These are phyloP conservation scores for Fusarium palustre DNA, from an alignment of 2,329 filamentous ascomycete species.

Conservation along the genomic window DNA sequence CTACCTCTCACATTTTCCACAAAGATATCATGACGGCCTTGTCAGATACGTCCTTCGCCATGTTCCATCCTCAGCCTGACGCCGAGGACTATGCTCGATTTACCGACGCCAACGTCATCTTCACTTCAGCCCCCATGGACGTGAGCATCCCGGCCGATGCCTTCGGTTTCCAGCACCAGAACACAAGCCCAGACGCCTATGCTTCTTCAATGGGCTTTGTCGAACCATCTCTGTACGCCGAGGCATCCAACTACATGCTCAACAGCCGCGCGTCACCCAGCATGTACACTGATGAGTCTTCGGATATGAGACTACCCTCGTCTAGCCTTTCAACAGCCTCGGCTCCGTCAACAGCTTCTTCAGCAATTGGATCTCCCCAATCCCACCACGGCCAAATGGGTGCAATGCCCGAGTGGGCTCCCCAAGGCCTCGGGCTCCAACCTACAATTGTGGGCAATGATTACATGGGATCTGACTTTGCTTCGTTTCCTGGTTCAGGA, in stretches of 20 bases:
- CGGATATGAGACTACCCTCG: slow-evolving; percentile 62
- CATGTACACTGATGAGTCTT: slow-evolving; percentile 62
- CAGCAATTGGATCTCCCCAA: slow-evolving; percentile 74
- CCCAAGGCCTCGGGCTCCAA: slow-evolving; percentile 66
- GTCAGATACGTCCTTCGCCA: slow-evolving; percentile 47
- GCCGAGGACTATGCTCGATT: slow-evolving; percentile 59
- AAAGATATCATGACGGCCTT: slow-evolving; percentile 48
- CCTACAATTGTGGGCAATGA: slow-evolving; percentile 72
- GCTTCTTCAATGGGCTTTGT: slow-evolving; percentile 55
- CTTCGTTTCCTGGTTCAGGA: slow-evolving; percentile 60
- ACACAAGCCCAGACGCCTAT: slow-evolving; percentile 50
- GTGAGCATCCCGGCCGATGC: slow-evolving; percentile 62
- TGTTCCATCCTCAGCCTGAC: slow-evolving; percentile 49
- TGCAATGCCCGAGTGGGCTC: slow-evolving; percentile 69
- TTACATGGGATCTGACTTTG: slow-evolving; percentile 67
- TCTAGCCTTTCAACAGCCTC: slow-evolving; percentile 72
- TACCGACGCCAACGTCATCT: slow-evolving; percentile 56
- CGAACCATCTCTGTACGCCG: slow-evolving; percentile 62
- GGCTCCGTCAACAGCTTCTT: slow-evolving; percentile 73
- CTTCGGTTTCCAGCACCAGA: slow-evolving; percentile 56
- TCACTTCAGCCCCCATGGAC: slow-evolving; percentile 59
- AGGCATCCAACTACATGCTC: slow-evolving; percentile 58
- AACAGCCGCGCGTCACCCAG: slow-evolving; percentile 61
- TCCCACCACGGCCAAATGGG: slow-evolving; percentile 70
- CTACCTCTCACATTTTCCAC: slow-evolving; percentile 8